Evolutionary conservation across 2,329 filamentous ascomycete genomes (phyloP).

Genomic region (Aspergillus felis): DNA sequence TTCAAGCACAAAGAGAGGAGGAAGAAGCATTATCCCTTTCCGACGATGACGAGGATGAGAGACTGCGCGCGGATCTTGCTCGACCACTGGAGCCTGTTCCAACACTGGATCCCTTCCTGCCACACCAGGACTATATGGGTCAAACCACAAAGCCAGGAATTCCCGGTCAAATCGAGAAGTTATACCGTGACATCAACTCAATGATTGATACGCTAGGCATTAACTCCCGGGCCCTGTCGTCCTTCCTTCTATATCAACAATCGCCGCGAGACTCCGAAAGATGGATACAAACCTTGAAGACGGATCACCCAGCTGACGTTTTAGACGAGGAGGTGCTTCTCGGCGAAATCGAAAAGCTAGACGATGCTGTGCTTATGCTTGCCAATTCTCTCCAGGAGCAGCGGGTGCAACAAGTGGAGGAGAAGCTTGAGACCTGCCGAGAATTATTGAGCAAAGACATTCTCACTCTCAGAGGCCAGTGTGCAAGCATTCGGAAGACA

Average conservation of each 20-base stretch:
- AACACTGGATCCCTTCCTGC: constrained; percentile 46
- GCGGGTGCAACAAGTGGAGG: constrained; percentile 63
- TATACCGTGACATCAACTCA: constrained; percentile 55
- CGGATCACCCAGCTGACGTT: constrained; percentile 60
- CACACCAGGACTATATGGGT: constrained; percentile 45
- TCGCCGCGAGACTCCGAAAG: constrained; percentile 46
- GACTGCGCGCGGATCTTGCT: constrained; percentile 42
- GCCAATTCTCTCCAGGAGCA: constrained; percentile 62
- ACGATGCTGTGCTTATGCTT: constrained; percentile 62
- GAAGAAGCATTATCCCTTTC: constrained; percentile 35
- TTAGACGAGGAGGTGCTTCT: constrained; percentile 71
- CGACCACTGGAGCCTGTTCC: constrained; percentile 41
- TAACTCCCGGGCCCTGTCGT: constrained; percentile 65
- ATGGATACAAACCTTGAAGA: constrained; percentile 39
- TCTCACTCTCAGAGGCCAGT: constrained; percentile 67
- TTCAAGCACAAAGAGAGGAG: constrained; percentile 27
- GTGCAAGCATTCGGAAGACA: constrained; percentile 74
- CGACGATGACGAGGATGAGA: constrained; percentile 48
- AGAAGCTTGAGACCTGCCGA: constrained; percentile 65
- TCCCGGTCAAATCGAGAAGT: constrained; percentile 47
- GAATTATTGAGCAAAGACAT: constrained; percentile 65
- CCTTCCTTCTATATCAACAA: constrained; percentile 51
- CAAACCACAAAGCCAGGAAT: constrained; percentile 45
- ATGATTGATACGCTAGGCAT: constrained; percentile 93
- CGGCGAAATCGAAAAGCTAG: constrained; percentile 69